These are phyloP conservation scores for Jatropha podagrica DNA, from an alignment of 441 rosid species.

Conservation along the genomic window DNA sequence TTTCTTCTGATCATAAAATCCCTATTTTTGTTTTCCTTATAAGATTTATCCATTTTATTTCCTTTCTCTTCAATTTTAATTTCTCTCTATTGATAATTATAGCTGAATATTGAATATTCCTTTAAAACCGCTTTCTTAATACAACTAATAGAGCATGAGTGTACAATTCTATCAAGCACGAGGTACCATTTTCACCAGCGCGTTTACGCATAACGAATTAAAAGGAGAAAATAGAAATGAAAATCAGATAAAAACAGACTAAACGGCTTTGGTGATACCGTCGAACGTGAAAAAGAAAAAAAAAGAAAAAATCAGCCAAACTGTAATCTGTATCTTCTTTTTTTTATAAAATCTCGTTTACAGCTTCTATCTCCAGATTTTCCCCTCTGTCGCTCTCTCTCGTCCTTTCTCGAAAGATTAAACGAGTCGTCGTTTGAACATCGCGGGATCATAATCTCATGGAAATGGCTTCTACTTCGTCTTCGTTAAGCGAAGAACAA, in stretches of 20 bases:
- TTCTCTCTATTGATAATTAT: no score
- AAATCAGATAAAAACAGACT: slow-evolving; percentile 1
- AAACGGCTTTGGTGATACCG: slow-evolving; percentile 18
- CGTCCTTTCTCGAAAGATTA: not conserved
- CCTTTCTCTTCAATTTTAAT: not conserved
- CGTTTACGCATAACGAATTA: not conserved
- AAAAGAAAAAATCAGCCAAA: not conserved
- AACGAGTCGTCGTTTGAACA: slow-evolving; percentile 9
- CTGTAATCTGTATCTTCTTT: not conserved
- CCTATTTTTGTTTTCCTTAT: no score
- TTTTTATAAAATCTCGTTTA: not conserved
- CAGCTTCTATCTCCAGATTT: no score
- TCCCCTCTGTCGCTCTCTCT: not conserved
- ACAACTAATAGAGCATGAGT: not conserved
- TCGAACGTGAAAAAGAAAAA: not conserved
- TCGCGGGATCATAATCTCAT: slow-evolving; percentile 5
- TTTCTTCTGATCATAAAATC: no score
- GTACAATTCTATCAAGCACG: not conserved
- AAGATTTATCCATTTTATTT: no score
- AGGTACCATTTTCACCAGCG: not conserved
- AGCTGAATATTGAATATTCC: not conserved
- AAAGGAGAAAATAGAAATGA: not conserved
- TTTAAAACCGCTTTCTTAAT: not conserved
- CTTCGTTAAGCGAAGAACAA: slow-evolving; percentile 34
- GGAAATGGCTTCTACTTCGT: slow-evolving; percentile 30